Evolutionary conservation across 2,329 filamentous ascomycete genomes (phyloP).

Genomic region (Trichoderma hamatum): DNA sequence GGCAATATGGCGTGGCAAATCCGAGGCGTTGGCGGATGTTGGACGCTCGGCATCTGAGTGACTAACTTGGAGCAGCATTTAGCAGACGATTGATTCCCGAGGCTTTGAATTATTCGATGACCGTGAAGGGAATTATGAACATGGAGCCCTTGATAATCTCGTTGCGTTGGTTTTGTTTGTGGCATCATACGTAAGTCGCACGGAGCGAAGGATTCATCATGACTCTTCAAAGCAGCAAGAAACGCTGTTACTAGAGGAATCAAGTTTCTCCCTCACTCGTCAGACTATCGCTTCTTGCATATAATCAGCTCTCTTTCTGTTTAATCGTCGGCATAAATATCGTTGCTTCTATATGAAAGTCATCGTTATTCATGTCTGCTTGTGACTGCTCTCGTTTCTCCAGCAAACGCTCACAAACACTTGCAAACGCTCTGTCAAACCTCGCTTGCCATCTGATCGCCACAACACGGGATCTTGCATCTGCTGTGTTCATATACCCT

Average conservation of each 20-base stretch:
- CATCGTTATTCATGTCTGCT: neutral
- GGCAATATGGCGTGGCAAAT: neutral
- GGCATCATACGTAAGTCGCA: neutral
- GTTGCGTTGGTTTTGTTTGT: neutral
- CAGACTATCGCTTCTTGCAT: neutral
- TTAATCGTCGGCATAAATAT: neutral
- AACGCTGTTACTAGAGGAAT: neutral
- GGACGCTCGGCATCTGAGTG: neutral
- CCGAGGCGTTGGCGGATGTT: neutral
- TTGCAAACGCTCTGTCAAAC: neutral
- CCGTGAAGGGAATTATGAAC: neutral
- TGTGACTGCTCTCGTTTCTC: neutral
- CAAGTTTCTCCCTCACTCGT: neutral
- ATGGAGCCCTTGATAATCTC: neutral
- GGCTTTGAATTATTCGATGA: neutral
- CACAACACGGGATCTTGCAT: constrained; percentile 21
- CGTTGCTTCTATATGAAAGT: neutral
- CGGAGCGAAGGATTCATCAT: neutral
- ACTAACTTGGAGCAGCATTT: neutral
- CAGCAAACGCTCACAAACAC: constrained; percentile 8
- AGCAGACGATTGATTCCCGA: neutral
- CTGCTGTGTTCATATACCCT: constrained; percentile 14
- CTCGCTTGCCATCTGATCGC: neutral
- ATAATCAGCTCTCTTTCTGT: neutral
- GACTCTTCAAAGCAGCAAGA: neutral